Evolutionary conservation across 495 filamentous ascomycete genomes (phyloP), one percentile per base, ranked within the genome.

Genomic region (Neurospora sp.): DNA sequence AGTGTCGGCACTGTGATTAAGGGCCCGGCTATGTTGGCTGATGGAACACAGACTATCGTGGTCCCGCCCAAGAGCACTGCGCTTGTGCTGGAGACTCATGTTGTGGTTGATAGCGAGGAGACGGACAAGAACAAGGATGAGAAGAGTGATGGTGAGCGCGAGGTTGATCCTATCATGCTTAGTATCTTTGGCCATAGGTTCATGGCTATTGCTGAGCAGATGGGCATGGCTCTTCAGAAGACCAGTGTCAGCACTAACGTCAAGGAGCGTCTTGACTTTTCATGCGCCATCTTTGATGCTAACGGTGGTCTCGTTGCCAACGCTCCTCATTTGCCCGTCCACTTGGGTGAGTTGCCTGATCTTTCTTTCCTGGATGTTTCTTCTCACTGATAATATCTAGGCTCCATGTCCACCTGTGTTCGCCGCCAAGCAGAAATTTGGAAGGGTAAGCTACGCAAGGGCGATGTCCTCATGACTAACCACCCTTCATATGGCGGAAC

Each of bases 121-220:
- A 81, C 82, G 38, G 87, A 89, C 69, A 78, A 81, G 38, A 84
- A 88, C 61, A 88, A 90, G 42, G 84, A 82, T 75, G 82, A 77
- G 73, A 72, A 83, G 81, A 75, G 83, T 76, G 74, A 80, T 78
- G 72, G 82, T 77, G 73, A 88, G 84, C 78, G 87, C 81, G 82
- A 85, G 72, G 91, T 91, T 1, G 91, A 94, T 74, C 95, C 96
- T 0, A 97, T 99, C 80, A 91, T 96, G 82, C 88, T 99, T 7
- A 96, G 90, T 79, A 96, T 99, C 73, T 99, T 99, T 76, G 93
- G 93, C 1, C 94, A 99, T 80, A 86, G 96, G 1, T 99, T 99
- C 84, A 99, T 99, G 96, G 94, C 95, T 14, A 98, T 99, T 78
- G 96, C 96, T 4, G 96, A 99, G 82, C 95, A 98, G 80, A 98